Percentiles rank a stretch among this genome's conserved stretches.
phyloP scores from a whole-genome alignment of 805 yeast genomes.

The Candida glaebosa region DNA sequence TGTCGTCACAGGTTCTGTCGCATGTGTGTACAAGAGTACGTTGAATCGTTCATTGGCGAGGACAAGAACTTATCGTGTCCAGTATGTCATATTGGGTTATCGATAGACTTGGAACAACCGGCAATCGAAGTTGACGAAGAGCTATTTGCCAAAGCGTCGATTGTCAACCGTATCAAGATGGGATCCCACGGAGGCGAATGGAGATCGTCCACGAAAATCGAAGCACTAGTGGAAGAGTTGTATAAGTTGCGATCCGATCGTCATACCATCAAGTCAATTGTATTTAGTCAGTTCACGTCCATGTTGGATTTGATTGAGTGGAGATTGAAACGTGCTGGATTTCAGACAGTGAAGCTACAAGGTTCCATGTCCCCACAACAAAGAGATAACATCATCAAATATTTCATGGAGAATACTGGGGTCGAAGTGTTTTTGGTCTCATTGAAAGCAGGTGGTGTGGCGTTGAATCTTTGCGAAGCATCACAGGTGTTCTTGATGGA shows the following conservation, averaged over 20 bases:
- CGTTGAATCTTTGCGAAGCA: slow-evolving; percentile 92
- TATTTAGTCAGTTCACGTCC: slow-evolving; percentile 94
- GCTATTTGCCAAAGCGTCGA: slow-evolving; percentile 58
- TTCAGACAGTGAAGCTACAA: slow-evolving; percentile 87
- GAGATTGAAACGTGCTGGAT: slow-evolving; percentile 93
- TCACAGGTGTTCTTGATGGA: slow-evolving; percentile 94
- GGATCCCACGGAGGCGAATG: slow-evolving; percentile 67
- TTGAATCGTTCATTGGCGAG: slow-evolving; percentile 72
- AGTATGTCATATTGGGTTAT: slow-evolving; percentile 89
- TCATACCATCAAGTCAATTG: slow-evolving; percentile 91
- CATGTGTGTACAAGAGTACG: slow-evolving; percentile 85
- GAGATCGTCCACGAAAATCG: slow-evolving; percentile 95
- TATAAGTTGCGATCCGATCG: slow-evolving; percentile 82
- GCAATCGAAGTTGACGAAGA: slow-evolving; percentile 69
- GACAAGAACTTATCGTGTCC: slow-evolving; percentile 75
- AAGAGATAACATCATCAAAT: slow-evolving; percentile 84
- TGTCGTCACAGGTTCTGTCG: slow-evolving; percentile 95
- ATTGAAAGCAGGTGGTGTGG: slow-evolving; percentile 98
- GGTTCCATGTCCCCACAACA: slow-evolving; percentile 98
- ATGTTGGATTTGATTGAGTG: slow-evolving; percentile 96
- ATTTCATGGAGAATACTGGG: slow-evolving; percentile 87
- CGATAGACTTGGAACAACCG: slow-evolving; percentile 87
- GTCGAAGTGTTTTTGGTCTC: slow-evolving; percentile 95
- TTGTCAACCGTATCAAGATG: slow-evolving; percentile 84
- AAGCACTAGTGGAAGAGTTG: slow-evolving; percentile 90